Evolutionary conservation across 169 alveolate species (phyloP).

Genomic region (Eimeria acervulina): DNA sequence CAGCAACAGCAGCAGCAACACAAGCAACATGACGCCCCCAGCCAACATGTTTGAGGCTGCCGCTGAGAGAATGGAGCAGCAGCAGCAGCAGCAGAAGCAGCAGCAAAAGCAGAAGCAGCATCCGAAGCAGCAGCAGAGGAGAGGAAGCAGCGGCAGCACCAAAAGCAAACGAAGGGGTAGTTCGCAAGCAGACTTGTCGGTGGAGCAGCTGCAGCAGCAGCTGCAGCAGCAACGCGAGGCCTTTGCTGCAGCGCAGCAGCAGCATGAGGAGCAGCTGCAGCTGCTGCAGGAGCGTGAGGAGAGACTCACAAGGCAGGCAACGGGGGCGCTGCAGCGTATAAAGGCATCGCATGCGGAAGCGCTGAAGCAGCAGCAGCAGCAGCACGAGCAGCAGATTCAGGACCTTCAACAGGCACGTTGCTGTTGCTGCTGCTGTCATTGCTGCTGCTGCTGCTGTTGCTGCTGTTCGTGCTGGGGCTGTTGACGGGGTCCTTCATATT

Average conservation of each 20-base stretch:
- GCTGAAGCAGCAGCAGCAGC: conserved; percentile 67
- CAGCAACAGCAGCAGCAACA: conserved; percentile 48
- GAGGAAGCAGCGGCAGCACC: conserved; percentile 10
- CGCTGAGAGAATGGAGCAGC: conserved; percentile 12
- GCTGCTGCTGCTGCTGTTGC: conserved; percentile 6
- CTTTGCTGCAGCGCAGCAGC: conserved; percentile 42
- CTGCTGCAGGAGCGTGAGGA: conserved; percentile 1
- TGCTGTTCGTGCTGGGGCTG: neutral
- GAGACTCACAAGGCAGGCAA: neutral
- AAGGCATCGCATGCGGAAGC: neutral
- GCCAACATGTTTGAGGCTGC: conserved; percentile 17
- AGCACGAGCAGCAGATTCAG: neutral
- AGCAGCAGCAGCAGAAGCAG: conserved; percentile 49
- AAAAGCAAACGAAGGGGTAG: neutral
- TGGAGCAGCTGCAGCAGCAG: neutral
- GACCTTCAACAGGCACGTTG: conserved; percentile 43
- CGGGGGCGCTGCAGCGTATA: conserved; percentile 9
- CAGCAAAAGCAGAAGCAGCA: neutral
- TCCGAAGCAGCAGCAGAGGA: conserved; percentile 24
- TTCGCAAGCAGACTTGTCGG: neutral
- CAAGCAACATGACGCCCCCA: neutral
- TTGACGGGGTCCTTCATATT: neutral
- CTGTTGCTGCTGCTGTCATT: conserved; percentile 24
- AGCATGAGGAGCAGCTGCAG: conserved; percentile 29
- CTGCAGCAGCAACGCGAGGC: conserved; percentile 49